A percentile compares a stretch with the other conserved stretches of the same genome.
Evolutionary conservation across 345 rosid species (phyloP).

Genomic region (Eucalyptus erythrocorys): DNA sequence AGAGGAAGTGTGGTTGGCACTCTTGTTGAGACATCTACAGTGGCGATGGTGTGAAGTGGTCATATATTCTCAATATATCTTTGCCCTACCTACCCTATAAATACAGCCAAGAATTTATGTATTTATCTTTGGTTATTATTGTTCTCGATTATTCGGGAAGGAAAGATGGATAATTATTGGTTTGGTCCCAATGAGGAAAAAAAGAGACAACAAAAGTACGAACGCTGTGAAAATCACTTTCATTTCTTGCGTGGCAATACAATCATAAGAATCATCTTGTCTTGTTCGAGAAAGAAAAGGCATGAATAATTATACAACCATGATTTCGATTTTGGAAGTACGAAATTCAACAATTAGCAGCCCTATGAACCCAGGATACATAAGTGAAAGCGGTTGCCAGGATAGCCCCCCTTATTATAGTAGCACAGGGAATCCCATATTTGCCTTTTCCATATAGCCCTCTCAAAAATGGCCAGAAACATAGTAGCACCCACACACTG

Average conservation of each 20-base stretch:
- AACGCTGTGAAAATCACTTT: too few species aligned
- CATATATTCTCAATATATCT: background rate
- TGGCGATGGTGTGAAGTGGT: background rate
- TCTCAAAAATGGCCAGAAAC: constrained; percentile 30
- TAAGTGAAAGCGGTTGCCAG: constrained; percentile 18
- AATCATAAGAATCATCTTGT: too few species aligned
- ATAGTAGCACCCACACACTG: constrained; percentile 17
- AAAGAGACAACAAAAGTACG: background rate
- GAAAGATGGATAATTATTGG: too few species aligned
- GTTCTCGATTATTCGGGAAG: too few species aligned
- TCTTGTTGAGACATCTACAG: background rate
- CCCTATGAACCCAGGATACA: background rate
- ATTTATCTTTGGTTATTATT: too few species aligned
- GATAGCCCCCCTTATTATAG: constrained; percentile 26
- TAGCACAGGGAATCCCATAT: constrained; percentile 48
- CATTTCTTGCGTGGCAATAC: too few species aligned
- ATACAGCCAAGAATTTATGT: background rate
- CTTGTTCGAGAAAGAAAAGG: too few species aligned
- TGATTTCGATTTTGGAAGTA: background rate
- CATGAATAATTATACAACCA: background rate
- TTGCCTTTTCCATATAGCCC: constrained; percentile 48
- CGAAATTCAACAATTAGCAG: background rate
- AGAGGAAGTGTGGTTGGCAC: background rate
- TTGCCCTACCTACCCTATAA: too few species aligned
- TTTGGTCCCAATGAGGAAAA: background rate